Base-by-base conservation (phyloP, 2,329 filamentous ascomycete species). In the Aspergillus brasiliensis region DNA sequence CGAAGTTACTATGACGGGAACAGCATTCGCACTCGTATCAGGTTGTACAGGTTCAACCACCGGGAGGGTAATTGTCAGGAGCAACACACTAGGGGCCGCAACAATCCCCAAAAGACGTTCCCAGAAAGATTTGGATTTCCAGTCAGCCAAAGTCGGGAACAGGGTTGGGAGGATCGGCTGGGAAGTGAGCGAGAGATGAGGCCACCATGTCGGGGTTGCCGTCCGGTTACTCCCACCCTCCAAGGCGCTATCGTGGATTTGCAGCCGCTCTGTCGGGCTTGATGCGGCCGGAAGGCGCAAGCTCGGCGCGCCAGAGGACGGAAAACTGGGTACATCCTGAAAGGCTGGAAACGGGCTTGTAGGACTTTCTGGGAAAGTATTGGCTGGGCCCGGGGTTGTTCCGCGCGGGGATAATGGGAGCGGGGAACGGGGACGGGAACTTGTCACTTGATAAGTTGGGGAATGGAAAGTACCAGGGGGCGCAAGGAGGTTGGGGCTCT, bases 21-120 rank as follows among this genome's bases (percentile, higher is more conserved):
- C 71, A 7, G 77, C 73, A 4, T 82, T 80, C 1, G 73, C 73
- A 5, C 76, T 77, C 3, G 80, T 77, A 11, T 86, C 84, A 7
- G 83, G 72, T 37, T 77, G 81, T 19, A 85, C 82, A 1, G 85
- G 85, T 69, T 98, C 94, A 5, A 97, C 91, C 0, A 99, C 92
- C 0, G 96, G 95, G 4, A 99, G 77, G 0, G 95, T 99, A 49
- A 95, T 87, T 0, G 94, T 94, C 3, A 99, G 82, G 2, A 98
- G 78, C 63, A 99, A 91, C 38, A 99, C 92, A 67, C 90, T 96
- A 1, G 93, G 91, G n/a, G 92, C 88, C 7, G 93, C 93, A 38
- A 96, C 83, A 10, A 95, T 69, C 44, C 92, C 94, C 51, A 97
- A 79, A 47, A 92, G 78, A 70, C 91, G 92, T 68, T 94, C 93